Percentiles rank a stretch among this genome's conserved stretches.
phyloP scores from a whole-genome alignment of 257 asterid species.

The Jasminum sambac region DNA sequence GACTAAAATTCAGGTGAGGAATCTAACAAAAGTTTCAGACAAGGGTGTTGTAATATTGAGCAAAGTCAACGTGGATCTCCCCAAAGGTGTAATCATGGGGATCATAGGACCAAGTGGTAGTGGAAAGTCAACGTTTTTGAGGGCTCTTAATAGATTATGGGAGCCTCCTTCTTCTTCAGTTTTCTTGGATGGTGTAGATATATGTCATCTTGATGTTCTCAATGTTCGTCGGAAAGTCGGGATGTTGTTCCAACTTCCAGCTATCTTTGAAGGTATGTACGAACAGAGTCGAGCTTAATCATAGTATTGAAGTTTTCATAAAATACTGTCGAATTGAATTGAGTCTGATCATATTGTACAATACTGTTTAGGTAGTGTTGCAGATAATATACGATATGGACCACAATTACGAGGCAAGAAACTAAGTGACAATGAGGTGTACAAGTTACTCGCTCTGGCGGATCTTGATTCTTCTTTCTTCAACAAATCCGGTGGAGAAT shows the following conservation, averaged over 20 bases:
- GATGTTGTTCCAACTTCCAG: conserved; percentile 82
- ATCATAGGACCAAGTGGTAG: conserved; percentile 86
- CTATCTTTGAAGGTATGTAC: conserved; percentile 58
- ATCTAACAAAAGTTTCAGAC: conserved; percentile 44
- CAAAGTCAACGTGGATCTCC: conserved; percentile 56
- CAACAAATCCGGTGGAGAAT: conserved; percentile 55
- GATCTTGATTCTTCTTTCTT: conserved; percentile 69
- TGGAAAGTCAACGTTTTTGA: conserved; percentile 70
- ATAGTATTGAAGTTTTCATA: too few species aligned
- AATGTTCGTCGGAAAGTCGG: conserved; percentile 69
- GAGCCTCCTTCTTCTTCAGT: conserved; percentile 64
- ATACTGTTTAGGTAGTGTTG: conserved; percentile 54
- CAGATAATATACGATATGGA: conserved; percentile 73
- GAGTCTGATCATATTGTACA: background rate
- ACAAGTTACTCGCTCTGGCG: conserved; percentile 62
- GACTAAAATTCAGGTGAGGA: conserved; percentile 57
- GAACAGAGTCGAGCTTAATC: background rate
- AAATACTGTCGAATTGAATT: background rate
- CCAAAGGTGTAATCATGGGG: conserved; percentile 68
- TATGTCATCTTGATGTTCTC: conserved; percentile 60
- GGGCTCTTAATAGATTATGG: conserved; percentile 78
- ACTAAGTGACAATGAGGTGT: conserved; percentile 53
- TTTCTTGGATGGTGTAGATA: conserved; percentile 63
- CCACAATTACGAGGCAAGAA: conserved; percentile 61
- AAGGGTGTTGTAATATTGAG: conserved; percentile 49